Conservation (phyloP, 2,329 filamentous ascomycete genomes). For the Helminthosporium solani region DNA sequence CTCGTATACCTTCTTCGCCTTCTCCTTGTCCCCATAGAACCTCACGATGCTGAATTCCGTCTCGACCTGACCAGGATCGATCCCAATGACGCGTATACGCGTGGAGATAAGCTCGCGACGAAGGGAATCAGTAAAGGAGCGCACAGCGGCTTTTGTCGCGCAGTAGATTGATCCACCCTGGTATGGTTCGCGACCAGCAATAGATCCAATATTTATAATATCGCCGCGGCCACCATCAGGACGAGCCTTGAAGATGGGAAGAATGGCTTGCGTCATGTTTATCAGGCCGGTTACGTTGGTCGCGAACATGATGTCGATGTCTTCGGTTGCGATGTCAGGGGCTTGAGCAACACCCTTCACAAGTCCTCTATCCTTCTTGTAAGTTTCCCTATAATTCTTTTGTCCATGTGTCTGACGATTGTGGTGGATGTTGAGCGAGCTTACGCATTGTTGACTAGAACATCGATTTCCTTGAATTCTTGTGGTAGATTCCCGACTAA, state of each 20-base stretch:
- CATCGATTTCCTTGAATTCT: conserved; percentile 80
- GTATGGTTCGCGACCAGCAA: conserved; percentile 87
- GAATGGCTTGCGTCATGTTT: conserved; percentile 90
- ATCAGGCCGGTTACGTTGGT: conserved; percentile 96
- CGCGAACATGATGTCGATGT: conserved; percentile 83
- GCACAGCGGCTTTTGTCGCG: conserved; percentile 85
- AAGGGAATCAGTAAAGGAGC: conserved; percentile 79
- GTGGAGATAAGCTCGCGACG: conserved; percentile 80
- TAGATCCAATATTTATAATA: conserved; percentile 92
- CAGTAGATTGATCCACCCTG: conserved; percentile 88
- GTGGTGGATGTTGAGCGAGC: conserved; percentile 31
- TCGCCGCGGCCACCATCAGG: conserved; percentile 76
- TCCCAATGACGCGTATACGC: conserved; percentile 78
- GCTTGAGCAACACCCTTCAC: conserved; percentile 86
- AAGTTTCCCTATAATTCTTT: background rate
- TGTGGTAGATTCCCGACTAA: conserved; percentile 75
- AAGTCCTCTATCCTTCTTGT: conserved; percentile 63
- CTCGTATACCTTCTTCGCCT: conserved; percentile 89
- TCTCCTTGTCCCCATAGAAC: conserved; percentile 83
- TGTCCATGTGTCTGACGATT: background rate
- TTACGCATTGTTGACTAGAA: conserved; percentile 95
- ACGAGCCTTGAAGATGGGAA: conserved; percentile 74
- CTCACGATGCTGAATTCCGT: conserved; percentile 89
- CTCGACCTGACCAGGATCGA: conserved; percentile 92
- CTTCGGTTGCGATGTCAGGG: conserved; percentile 76